A percentile compares a stretch with the other conserved stretches of the same genome.
These are phyloP conservation scores for Leishmania gerbilli DNA, from an alignment of 208 protist genomes.

Conservation along the genomic window DNA sequence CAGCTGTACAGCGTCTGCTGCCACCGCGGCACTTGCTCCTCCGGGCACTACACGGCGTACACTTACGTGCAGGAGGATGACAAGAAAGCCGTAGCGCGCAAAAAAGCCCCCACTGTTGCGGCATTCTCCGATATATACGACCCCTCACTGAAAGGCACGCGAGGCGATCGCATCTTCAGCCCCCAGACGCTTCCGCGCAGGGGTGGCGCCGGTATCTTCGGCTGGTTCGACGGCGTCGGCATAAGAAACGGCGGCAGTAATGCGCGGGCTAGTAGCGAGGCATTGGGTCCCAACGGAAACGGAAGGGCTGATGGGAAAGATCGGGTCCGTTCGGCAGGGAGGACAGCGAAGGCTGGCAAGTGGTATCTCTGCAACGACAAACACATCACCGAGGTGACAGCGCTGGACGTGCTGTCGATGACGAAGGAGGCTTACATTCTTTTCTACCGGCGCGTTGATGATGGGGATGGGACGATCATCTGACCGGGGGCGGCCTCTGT, in stretches of 20 bases:
- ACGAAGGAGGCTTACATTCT: conserved; percentile 75
- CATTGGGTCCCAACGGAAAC: neutral
- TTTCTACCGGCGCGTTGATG: conserved; percentile 56
- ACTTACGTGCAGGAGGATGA: conserved; percentile 39
- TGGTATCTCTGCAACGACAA: conserved; percentile 89
- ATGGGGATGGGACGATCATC: neutral
- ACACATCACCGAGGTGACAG: conserved; percentile 40
- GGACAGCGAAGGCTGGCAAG: conserved; percentile 5
- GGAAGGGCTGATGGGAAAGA: neutral
- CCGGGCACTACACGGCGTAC: conserved; percentile 86
- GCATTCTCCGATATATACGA: neutral
- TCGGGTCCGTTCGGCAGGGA: neutral
- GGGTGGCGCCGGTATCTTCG: neutral
- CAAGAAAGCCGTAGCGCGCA: neutral
- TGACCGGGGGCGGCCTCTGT: neutral
- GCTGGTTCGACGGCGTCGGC: neutral
- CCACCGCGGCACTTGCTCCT: conserved; percentile 67
- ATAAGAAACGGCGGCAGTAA: neutral
- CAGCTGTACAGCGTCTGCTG: conserved; percentile 73
- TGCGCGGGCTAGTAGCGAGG: too few relatives aligned
- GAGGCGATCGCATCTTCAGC: neutral
- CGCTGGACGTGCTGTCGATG: conserved; percentile 42
- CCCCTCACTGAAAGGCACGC: too few relatives aligned
- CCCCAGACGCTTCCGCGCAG: too few relatives aligned
- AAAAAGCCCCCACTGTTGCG: neutral